Evolutionary conservation across 106 monocot genomes (phyloP).

Genomic region (Phalaenopsis equestris): DNA sequence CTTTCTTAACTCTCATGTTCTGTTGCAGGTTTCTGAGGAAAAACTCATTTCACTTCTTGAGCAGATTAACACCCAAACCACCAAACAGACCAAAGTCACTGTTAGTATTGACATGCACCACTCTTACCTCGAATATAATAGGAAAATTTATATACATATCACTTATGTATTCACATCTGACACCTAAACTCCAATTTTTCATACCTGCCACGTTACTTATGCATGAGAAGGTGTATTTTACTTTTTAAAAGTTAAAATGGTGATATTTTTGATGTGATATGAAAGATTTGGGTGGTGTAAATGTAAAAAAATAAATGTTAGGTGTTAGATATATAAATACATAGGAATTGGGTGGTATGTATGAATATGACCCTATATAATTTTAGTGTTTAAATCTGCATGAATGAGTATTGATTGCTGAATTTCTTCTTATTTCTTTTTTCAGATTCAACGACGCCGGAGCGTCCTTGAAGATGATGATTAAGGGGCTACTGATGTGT

Average conservation of each 20-base stretch:
- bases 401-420: not conserved
- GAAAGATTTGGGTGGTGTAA: too few relatives aligned
- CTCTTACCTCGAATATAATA: not conserved
- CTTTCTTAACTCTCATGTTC: not conserved
- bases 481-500: slow-evolving; percentile 7
- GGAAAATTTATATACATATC: too few relatives aligned
- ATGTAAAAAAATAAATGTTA: too few relatives aligned
- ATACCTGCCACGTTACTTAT: too few relatives aligned
- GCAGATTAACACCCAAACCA: slow-evolving; percentile 73
- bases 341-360: too few relatives aligned
- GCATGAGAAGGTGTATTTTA: too few relatives aligned
- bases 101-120: slow-evolving; percentile 25
- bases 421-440: not conserved
- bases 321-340: too few relatives aligned
- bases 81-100: slow-evolving; percentile 72
- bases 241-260: too few relatives aligned
- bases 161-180: too few relatives aligned
- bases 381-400: not conserved
- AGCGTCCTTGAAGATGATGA: slow-evolving; percentile 77
- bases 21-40: slow-evolving; percentile 60
- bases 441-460: slow-evolving; percentile 72
- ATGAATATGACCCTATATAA: not conserved
- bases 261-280: too few relatives aligned
- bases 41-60: slow-evolving; percentile 64
- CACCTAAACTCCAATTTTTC: too few relatives aligned